A percentile compares a stretch with the other conserved stretches of the same genome.
Conservation (phyloP, 225 moss, liverwort and hornwort species). For the Straminergon stramineum region DNA sequence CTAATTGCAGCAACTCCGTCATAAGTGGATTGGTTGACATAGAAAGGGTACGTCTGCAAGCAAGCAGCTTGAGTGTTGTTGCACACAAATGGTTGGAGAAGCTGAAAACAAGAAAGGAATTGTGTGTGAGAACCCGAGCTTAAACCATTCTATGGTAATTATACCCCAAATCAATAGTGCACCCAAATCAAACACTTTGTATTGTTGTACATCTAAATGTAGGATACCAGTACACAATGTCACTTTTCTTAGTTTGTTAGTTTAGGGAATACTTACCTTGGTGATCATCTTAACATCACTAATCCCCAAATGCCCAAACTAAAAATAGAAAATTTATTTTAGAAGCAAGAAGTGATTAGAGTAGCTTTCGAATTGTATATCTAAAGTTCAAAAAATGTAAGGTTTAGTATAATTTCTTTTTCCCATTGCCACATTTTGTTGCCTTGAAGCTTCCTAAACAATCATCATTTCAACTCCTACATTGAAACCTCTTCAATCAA, state of each 20-base stretch:
- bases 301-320: background rate
- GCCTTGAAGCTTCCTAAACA: background rate
- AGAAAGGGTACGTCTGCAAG: background rate
- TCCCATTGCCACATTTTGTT: background rate
- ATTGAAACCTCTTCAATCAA: background rate
- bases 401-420: background rate
- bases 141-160: background rate
- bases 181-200: background rate
- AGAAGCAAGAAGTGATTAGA: background rate
- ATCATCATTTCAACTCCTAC: background rate
- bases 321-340: background rate
- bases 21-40: conserved; percentile 23
- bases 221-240: background rate
- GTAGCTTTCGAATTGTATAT: background rate
- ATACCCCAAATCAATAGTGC: background rate
- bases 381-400: background rate
- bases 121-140: background rate
- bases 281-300: background rate
- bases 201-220: background rate
- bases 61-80: background rate
- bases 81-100: conserved; percentile 32
- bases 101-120: conserved; percentile 15
- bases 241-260: background rate
- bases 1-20: conserved; percentile 5
- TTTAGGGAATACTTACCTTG: background rate